A percentile compares a stretch with the other conserved stretches of the same genome.
These are phyloP conservation scores for Aureobasidium sp. DNA, from an alignment of 2,329 filamentous ascomycete species.

Conservation along the genomic window DNA sequence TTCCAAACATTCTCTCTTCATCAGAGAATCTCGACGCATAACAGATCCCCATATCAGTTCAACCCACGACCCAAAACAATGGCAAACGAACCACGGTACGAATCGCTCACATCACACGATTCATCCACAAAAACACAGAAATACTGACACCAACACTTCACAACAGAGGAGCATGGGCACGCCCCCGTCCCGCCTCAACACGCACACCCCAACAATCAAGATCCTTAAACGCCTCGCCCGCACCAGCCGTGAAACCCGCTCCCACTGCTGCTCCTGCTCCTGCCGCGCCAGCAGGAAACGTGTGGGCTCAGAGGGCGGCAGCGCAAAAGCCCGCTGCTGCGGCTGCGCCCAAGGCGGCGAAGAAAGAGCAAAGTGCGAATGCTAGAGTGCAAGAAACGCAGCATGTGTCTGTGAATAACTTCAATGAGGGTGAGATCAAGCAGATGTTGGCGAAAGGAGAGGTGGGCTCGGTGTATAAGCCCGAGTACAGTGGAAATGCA, in stretches of 20 bases:
- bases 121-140: neutral
- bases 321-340: neutral
- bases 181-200: neutral
- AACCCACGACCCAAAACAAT: neutral
- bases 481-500: conserved; percentile 14
- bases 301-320: conserved; percentile 6
- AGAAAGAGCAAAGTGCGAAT: neutral
- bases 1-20: too few species aligned
- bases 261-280: neutral
- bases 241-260: neutral
- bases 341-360: neutral
- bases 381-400: conserved; percentile 21
- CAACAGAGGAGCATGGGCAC: conserved; percentile 4
- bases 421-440: conserved; percentile 37
- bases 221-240: conserved; percentile 9
- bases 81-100: conserved; percentile 7
- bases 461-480: conserved; percentile 23
- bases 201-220: conserved; percentile 3
- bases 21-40: rapidly evolving
- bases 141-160: neutral
- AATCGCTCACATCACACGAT: neutral
- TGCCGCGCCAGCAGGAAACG: neutral
- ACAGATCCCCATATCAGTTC: too few species aligned
- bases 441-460: conserved; percentile 31
- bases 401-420: conserved; percentile 26